A percentile compares a stretch with the other conserved stretches of the same genome.
These are phyloP conservation scores for Agrocybe chaxingu DNA, from an alignment of 768 basidiomycete genomes.

Conservation along the genomic window DNA sequence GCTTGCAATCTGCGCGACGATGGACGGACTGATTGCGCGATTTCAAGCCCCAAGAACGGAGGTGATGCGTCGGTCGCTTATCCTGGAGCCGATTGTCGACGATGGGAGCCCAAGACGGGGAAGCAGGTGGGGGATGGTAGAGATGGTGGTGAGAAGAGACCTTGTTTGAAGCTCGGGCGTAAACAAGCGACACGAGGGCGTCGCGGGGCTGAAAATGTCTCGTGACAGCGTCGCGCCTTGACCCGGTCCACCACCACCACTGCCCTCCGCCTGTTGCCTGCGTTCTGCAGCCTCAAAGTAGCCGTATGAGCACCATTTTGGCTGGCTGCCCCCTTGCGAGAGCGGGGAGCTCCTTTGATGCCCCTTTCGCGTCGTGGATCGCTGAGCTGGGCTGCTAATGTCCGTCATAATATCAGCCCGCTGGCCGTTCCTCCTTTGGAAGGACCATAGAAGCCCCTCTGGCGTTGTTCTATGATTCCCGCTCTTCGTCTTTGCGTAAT, in stretches of 20 bases:
- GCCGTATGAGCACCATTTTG: background rate
- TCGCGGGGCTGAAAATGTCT: constrained; percentile 14
- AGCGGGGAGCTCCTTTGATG: constrained; percentile 4
- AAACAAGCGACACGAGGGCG: constrained; percentile 9
- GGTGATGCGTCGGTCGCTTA: background rate
- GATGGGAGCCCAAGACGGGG: background rate
- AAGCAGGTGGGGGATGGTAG: background rate
- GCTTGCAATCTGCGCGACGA: no score
- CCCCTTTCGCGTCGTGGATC: background rate
- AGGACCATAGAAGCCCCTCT: constrained; percentile 12
- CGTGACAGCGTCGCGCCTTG: constrained; percentile 1
- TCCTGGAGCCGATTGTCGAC: background rate
- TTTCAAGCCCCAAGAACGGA: no score
- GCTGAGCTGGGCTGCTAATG: constrained; percentile 10
- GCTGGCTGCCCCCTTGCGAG: background rate
- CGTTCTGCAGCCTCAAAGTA: background rate
- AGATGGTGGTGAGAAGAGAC: background rate
- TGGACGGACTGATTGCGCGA: no score
- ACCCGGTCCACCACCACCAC: background rate
- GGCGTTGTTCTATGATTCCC: constrained; percentile 13
- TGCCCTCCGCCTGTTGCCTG: constrained; percentile 9
- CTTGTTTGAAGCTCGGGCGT: constrained; percentile 10
- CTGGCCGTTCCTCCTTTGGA: constrained; percentile 9
- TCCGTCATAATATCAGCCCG: constrained; percentile 13
- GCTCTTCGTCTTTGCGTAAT: constrained; percentile 6